Conservation (phyloP, 148 eudicot species). For the Camellia lanceoleosa region DNA sequence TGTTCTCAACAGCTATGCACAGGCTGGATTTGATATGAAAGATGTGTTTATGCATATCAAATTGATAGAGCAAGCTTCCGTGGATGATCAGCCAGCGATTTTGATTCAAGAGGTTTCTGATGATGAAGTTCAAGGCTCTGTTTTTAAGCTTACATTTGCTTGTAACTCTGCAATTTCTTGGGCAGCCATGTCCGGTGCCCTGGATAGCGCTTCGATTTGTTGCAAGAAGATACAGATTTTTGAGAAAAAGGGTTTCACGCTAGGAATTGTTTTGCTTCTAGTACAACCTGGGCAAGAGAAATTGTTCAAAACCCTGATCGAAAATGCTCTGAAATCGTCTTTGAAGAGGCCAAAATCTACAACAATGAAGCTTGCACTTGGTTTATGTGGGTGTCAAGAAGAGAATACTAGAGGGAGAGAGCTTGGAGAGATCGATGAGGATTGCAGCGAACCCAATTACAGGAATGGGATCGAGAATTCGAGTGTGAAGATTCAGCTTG, state of each 20-base stretch:
- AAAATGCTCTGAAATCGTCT: conserved; percentile 70
- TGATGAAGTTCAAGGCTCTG: conserved; percentile 48
- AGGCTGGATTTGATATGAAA: conserved; percentile 93
- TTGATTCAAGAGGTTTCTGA: conserved; percentile 65
- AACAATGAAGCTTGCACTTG: conserved; percentile 80
- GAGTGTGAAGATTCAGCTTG: conserved; percentile 37
- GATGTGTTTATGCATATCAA: conserved; percentile 83
- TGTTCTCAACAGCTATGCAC: conserved; percentile 61
- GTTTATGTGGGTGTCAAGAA: conserved; percentile 95
- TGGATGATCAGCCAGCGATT: conserved; percentile 75
- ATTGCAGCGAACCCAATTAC: conserved; percentile 46
- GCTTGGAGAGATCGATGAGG: conserved; percentile 72
- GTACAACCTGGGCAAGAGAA: conserved; percentile 66
- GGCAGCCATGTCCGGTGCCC: conserved; percentile 64
- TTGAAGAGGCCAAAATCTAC: conserved; percentile 60
- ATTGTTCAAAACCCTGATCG: conserved; percentile 53
- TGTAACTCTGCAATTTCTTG: conserved; percentile 77
- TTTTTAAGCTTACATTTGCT: conserved; percentile 74
- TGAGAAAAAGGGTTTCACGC: conserved; percentile 74
- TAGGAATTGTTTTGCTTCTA: conserved; percentile 56
- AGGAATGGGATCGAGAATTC: conserved; percentile 63
- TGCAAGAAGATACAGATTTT: conserved; percentile 84
- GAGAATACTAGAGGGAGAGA: conserved; percentile 54
- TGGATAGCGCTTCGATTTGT: conserved; percentile 65
- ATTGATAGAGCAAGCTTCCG: conserved; percentile 75